Conservation (phyloP, 129 eudicot species). For the Mikania micrantha region DNA sequence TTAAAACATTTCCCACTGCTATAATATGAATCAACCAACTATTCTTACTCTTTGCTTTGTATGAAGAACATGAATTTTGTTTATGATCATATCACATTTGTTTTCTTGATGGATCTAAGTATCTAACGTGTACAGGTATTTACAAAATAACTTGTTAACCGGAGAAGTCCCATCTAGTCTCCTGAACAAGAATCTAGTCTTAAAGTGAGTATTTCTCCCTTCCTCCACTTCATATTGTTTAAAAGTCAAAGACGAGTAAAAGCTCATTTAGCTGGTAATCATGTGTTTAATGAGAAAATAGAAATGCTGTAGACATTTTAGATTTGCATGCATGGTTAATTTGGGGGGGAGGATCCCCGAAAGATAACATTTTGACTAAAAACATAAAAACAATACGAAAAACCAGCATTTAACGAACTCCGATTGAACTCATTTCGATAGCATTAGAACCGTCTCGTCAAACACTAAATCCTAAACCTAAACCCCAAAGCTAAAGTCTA, state of each 20-base stretch:
- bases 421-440: no score
- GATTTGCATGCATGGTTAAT: not conserved
- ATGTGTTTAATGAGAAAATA: not conserved
- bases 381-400: no score
- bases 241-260: not conserved
- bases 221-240: constrained; percentile 1
- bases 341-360: no score
- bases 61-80: not conserved
- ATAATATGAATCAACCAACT: not conserved
- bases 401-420: not conserved
- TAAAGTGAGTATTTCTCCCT: constrained; percentile 56
- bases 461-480: no score
- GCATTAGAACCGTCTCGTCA: no score
- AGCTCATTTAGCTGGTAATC: not conserved
- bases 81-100: not conserved
- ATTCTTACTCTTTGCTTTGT: not conserved
- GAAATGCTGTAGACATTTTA: not conserved
- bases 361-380: no score
- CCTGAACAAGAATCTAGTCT: constrained; percentile 44
- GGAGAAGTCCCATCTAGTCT: constrained; percentile 73
- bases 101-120: constrained; percentile 13
- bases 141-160: constrained; percentile 72
- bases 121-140: constrained; percentile 46
- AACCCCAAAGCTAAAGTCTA: no score
- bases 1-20: not conserved